Conservation (phyloP, 768 basidiomycete genomes). For the Leucosporidium creatinivorum region DNA sequence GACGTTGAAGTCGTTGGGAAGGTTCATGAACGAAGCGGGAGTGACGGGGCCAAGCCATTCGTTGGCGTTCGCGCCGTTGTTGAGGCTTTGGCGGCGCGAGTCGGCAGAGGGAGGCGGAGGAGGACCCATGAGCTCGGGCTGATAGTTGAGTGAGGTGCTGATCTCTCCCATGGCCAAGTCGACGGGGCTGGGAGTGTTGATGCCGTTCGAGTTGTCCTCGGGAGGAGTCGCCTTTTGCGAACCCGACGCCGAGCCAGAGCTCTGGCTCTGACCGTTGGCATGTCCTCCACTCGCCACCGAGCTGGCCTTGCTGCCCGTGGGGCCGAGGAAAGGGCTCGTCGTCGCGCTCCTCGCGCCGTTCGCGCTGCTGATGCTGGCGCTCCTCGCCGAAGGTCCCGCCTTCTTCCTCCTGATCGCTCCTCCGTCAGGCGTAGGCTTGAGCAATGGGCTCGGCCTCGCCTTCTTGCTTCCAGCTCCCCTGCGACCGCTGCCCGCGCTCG, state of each 20-base stretch:
- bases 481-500: conserved; percentile 14
- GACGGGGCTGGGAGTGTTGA: conserved; percentile 31
- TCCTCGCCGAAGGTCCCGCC: not conserved
- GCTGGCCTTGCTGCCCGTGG: not conserved
- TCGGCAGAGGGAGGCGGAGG: conserved; percentile 19
- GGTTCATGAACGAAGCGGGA: conserved; percentile 84
- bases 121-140: conserved; percentile 27
- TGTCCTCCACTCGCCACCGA: no score
- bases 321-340: conserved; percentile 17
- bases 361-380: not conserved
- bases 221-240: not conserved
- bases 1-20: not conserved
- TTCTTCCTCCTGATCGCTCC: conserved; percentile 11
- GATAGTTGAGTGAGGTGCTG: not conserved
- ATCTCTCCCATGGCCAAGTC: conserved; percentile 12
- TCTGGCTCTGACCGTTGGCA: no score
- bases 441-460: conserved; percentile 28
- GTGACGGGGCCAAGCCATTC: conserved; percentile 60
- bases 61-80: not conserved
- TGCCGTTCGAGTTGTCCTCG: not conserved
- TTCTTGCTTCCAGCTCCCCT: conserved; percentile 26
- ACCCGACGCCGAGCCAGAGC: not conserved
- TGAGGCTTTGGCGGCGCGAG: not conserved
- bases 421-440: conserved; percentile 26
- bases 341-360: conserved; percentile 21